Conservation (phyloP, 345 rosid species). For the Populus euphratica region DNA sequence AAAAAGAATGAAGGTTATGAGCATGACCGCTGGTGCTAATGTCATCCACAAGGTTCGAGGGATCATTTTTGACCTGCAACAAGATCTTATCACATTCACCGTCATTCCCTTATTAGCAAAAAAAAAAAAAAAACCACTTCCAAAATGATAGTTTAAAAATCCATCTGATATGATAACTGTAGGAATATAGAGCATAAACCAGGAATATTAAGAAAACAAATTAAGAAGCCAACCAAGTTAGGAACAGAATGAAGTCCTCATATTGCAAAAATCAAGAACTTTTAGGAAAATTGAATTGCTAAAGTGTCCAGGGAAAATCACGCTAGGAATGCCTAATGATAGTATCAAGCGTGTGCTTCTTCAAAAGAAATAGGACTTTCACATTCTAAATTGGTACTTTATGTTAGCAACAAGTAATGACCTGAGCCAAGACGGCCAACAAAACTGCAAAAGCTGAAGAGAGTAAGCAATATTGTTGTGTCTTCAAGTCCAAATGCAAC, state of each 20-base stretch:
- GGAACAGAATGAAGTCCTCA: not conserved
- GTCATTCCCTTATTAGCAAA: not conserved
- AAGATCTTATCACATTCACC: not conserved
- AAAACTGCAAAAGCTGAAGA: constrained; percentile 87
- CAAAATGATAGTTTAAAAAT: not conserved
- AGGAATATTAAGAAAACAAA: not conserved
- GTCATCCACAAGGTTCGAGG: constrained; percentile 92
- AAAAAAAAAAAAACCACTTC: not conserved
- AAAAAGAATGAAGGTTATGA: constrained; percentile 51
- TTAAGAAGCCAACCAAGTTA: not conserved
- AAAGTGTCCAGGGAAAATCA: not conserved
- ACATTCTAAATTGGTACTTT: not conserved
- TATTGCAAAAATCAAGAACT: not conserved
- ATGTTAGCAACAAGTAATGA: constrained; percentile 23
- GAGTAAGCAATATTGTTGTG: constrained; percentile 63
- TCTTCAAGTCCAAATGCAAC: constrained; percentile 64
- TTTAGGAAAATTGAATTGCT: not conserved
- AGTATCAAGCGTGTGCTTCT: not conserved
- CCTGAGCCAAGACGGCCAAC: constrained; percentile 85
- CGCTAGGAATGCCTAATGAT: not conserved
- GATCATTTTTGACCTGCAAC: constrained; percentile 53
- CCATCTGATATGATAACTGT: not conserved
- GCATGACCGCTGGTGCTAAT: constrained; percentile 51
- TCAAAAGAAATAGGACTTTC: not conserved
- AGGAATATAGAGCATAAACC: not conserved